Evolutionary conservation across 352 stramenopile species (phyloP).

Genomic region (Globisporangium echinulatum): DNA sequence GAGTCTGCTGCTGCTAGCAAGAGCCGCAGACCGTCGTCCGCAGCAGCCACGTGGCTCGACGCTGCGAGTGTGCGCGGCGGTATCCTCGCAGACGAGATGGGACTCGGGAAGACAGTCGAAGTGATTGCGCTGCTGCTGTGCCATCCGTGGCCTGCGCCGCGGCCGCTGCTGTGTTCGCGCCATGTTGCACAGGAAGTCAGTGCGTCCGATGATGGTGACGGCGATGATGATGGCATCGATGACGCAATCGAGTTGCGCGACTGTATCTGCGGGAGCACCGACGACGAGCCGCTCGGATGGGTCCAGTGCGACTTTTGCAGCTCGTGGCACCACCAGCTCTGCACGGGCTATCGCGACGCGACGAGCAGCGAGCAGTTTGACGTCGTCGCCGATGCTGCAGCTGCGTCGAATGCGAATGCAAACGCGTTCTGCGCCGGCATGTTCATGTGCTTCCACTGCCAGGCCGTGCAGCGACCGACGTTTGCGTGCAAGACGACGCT

Average conservation of each 20-base stretch:
- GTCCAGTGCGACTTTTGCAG: constrained; percentile 46
- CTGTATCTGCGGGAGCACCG: constrained; percentile 51
- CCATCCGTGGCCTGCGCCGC: constrained; percentile 17
- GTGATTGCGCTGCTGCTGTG: constrained; percentile 57
- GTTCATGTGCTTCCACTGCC: constrained; percentile 68
- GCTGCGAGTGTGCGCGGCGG: constrained; percentile 44
- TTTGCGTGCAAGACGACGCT: constrained; percentile 76
- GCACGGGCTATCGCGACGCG: constrained; percentile 29
- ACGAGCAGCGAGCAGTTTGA: background rate
- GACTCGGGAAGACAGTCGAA: constrained; percentile 83
- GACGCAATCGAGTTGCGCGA: constrained; percentile 2
- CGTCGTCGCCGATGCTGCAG: background rate
- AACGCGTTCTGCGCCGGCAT: constrained; percentile 9
- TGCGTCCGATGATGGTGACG: background rate
- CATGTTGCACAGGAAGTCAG: constrained; percentile 2
- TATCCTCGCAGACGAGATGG: constrained; percentile 93
- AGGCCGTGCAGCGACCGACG: constrained; percentile 27
- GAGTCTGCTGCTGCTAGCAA: background rate
- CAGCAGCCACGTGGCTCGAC: background rate
- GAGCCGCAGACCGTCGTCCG: background rate
- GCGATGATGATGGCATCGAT: background rate
- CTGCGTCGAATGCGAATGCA: background rate
- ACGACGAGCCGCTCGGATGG: constrained; percentile 31
- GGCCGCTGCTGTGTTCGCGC: constrained; percentile 45
- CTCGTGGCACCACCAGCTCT: constrained; percentile 61